Evolutionary conservation across 2,329 filamentous ascomycete species (phyloP).

Genomic region (Aspergillus hortae): DNA sequence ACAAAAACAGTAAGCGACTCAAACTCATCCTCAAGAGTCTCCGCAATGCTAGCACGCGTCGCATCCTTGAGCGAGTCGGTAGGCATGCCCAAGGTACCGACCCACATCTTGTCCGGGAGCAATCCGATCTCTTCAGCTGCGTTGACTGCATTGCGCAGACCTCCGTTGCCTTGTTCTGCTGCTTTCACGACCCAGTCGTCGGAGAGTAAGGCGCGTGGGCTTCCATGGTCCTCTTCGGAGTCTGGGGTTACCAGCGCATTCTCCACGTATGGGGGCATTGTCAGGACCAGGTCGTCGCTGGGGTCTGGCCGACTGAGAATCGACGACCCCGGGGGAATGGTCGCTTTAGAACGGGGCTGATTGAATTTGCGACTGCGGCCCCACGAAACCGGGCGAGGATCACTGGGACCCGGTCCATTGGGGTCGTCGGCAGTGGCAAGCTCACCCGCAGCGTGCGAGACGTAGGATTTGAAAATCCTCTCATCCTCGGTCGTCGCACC

Average conservation of each 20-base stretch:
- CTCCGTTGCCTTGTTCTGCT: constrained; percentile 87
- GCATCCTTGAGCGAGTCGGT: constrained; percentile 75
- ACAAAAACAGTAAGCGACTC: constrained; percentile 80
- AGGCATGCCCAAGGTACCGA: constrained; percentile 89
- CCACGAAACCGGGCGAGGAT: constrained; percentile 74
- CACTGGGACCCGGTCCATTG: constrained; percentile 46
- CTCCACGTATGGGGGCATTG: constrained; percentile 12
- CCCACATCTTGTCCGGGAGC: constrained; percentile 73
- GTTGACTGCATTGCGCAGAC: constrained; percentile 79
- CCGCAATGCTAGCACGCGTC: constrained; percentile 77
- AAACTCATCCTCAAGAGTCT: constrained; percentile 72
- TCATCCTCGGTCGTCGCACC: constrained; percentile 39
- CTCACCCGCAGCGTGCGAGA: constrained; percentile 23
- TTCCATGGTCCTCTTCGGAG: constrained; percentile 49
- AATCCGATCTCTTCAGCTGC: constrained; percentile 69
- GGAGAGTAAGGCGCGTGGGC: constrained; percentile 60
- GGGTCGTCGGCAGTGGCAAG: constrained; percentile 28
- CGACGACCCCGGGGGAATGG: constrained; percentile 67
- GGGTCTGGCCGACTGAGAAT: constrained; percentile 55
- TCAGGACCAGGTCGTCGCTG: constrained; percentile 19
- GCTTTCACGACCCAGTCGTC: constrained; percentile 76
- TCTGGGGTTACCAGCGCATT: constrained; percentile 9
- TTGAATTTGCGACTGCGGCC: constrained; percentile 62
- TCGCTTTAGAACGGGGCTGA: constrained; percentile 74
- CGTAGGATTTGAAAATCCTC: constrained; percentile 36